These are phyloP conservation scores for Physaria fendleri DNA, from an alignment of 345 rosid genomes.

Conservation along the genomic window DNA sequence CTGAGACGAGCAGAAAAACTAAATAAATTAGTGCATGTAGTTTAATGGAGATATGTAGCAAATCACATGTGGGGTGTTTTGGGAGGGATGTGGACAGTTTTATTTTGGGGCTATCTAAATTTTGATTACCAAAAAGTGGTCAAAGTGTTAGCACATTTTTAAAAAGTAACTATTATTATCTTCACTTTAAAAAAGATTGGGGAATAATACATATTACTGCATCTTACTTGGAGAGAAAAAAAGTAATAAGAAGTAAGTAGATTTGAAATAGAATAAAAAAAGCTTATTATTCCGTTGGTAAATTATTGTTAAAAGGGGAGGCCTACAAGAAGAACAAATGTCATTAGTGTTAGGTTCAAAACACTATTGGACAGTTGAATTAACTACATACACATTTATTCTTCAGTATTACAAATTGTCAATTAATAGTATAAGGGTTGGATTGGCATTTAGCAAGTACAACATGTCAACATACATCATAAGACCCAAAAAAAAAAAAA, in stretches of 20 bases:
- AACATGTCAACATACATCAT: too few relatives aligned
- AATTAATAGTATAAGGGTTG: too few relatives aligned
- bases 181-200: background rate
- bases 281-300: background rate
- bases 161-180: background rate
- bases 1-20: too few relatives aligned
- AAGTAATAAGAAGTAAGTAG: too few relatives aligned
- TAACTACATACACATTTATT: background rate
- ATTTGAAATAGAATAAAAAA: background rate
- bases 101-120: slow-evolving; percentile 14
- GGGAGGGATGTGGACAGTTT: slow-evolving; percentile 25
- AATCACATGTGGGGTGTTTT: slow-evolving; percentile 11
- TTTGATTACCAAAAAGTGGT: slow-evolving; percentile 1
- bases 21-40: background rate
- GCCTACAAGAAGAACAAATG: background rate
- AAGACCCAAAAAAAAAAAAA: too few relatives aligned
- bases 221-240: too few relatives aligned
- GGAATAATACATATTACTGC: background rate
- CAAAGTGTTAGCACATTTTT: background rate
- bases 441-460: too few relatives aligned
- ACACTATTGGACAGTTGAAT: slow-evolving; percentile 7
- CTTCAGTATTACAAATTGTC: too few relatives aligned
- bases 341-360: slow-evolving; percentile 1
- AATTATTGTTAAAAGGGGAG: too few relatives aligned
- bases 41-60: slow-evolving; percentile 22